Conservation (phyloP, 2,329 filamentous ascomycete genomes). For the Epichloe brachyelytri region DNA sequence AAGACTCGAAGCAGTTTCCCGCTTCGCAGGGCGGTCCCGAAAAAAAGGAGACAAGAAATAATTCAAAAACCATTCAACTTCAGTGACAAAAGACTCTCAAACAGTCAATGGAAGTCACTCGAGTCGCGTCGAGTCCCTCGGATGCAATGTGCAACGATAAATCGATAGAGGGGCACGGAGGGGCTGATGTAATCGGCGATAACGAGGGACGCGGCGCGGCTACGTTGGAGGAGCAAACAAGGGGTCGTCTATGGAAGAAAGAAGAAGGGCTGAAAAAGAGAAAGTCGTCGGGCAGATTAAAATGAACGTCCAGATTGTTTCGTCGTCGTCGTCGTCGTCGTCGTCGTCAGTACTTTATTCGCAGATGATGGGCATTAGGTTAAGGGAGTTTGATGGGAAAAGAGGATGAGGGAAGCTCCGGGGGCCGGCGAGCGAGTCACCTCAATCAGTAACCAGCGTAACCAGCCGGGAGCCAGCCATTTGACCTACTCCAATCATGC, state of each 20-base stretch:
- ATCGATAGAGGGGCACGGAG: conserved; percentile 7
- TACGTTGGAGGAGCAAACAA: no score
- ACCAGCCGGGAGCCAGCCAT: no score
- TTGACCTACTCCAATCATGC: no score
- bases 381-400: conserved; percentile 1
- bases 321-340: background rate
- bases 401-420: conserved; percentile 2
- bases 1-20: conserved; percentile 19
- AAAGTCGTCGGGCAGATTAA: background rate
- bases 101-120: background rate
- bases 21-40: conserved; percentile 13
- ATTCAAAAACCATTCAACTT: background rate
- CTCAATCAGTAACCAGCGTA: background rate
- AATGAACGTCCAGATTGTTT: conserved; percentile 1
- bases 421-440: conserved; percentile 3
- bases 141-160: background rate
- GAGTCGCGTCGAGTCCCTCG: conserved; percentile 1
- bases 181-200: conserved; percentile 5
- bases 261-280: background rate
- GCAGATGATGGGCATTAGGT: background rate
- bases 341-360: conserved; percentile 4
- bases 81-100: background rate
- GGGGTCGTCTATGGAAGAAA: background rate
- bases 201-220: conserved; percentile 1
- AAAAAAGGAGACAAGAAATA: background rate